Conservation (phyloP, 768 basidiomycete species). For the Boletus fagicola region DNA sequence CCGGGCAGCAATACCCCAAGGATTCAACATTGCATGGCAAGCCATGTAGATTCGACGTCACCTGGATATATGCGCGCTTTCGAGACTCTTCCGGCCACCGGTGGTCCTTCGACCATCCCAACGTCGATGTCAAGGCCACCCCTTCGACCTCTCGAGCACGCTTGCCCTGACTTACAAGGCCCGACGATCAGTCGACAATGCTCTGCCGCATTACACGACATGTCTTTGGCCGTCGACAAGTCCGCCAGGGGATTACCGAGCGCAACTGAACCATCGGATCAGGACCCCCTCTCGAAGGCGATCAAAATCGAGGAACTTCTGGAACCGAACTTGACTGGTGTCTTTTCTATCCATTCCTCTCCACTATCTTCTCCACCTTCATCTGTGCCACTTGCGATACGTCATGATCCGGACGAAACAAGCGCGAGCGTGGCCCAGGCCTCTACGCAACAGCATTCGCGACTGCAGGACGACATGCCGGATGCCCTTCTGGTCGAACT, state of each 20-base stretch:
- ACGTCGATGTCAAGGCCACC: neutral
- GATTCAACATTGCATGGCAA: neutral
- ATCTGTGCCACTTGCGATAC: neutral
- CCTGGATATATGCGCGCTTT: slow-evolving; percentile 15
- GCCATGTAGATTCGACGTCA: neutral
- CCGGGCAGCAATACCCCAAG: neutral
- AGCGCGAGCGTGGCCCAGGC: neutral
- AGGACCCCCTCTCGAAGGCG: slow-evolving; percentile 5
- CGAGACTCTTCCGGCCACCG: neutral
- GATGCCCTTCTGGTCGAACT: neutral
- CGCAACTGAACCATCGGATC: neutral
- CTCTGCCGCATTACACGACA: neutral
- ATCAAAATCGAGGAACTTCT: slow-evolving; percentile 21
- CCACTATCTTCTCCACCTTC: slow-evolving; percentile 16
- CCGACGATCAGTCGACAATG: neutral
- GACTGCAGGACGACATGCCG: neutral
- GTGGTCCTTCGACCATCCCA: neutral
- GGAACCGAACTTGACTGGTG: slow-evolving; percentile 1
- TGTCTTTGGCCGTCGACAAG: neutral
- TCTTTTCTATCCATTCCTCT: slow-evolving; percentile 17
- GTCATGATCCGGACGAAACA: neutral
- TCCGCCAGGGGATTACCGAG: neutral
- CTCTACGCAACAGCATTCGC: neutral
- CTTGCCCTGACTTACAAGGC: neutral
- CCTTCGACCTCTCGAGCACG: neutral